These are phyloP conservation scores for Lactarius indigo DNA, from an alignment of 768 basidiomycete species.

Conservation along the genomic window DNA sequence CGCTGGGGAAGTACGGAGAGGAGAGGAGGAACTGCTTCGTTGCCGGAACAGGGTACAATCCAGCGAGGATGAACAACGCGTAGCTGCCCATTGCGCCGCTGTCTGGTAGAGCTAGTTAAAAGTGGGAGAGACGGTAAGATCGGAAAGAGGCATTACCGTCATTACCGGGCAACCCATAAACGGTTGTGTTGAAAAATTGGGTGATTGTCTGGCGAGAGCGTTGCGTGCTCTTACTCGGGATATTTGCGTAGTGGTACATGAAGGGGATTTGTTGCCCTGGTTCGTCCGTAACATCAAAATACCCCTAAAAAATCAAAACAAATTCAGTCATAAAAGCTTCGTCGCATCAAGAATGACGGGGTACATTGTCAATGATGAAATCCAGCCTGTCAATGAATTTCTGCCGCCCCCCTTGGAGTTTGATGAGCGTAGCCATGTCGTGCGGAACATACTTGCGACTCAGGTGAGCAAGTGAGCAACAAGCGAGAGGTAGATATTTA, in stretches of 20 bases:
- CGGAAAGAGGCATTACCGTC: slow-evolving; percentile 42
- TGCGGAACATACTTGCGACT: slow-evolving; percentile 54
- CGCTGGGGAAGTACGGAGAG: slow-evolving; percentile 57
- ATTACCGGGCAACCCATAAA: slow-evolving; percentile 58
- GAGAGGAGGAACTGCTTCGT: slow-evolving; percentile 57
- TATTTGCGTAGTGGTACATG: slow-evolving; percentile 68
- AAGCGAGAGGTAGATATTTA: background rate
- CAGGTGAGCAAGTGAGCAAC: background rate
- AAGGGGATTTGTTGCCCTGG: slow-evolving; percentile 66
- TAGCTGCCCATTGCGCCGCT: slow-evolving; percentile 63
- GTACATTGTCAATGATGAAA: slow-evolving; percentile 54
- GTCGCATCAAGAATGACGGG: background rate
- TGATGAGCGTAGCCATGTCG: slow-evolving; percentile 58
- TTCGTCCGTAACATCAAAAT: slow-evolving; percentile 62
- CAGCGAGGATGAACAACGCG: slow-evolving; percentile 53
- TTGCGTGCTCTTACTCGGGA: slow-evolving; percentile 56
- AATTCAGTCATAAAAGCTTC: background rate
- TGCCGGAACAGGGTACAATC: slow-evolving; percentile 61
- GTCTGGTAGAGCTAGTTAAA: slow-evolving; percentile 16
- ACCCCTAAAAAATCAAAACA: slow-evolving; percentile 36
- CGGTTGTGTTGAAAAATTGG: slow-evolving; percentile 52
- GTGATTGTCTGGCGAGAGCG: slow-evolving; percentile 53
- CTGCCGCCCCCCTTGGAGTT: slow-evolving; percentile 55
- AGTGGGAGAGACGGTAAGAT: background rate
- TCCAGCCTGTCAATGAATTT: slow-evolving; percentile 54